phyloP scores from a whole-genome alignment of 257 asterid species.

The Leptodermis oblonga region DNA sequence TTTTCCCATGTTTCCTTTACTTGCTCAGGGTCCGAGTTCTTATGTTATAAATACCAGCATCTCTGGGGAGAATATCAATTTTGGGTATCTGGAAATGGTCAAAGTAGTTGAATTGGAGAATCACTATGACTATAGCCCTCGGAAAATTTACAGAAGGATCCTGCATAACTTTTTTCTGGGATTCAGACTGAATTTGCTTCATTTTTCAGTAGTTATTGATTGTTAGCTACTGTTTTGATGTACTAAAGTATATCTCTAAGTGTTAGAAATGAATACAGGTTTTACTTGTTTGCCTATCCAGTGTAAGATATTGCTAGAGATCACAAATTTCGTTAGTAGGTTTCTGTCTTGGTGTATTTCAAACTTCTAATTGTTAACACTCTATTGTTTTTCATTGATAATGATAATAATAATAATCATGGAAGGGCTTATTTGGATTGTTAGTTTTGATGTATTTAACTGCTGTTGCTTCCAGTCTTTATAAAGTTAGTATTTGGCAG shows the following conservation, averaged over 20 bases:
- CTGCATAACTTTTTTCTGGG: too few species aligned
- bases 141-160: not conserved
- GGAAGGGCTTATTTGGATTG: not conserved
- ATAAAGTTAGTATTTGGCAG: not conserved
- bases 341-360: not conserved
- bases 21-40: not conserved
- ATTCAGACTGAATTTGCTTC: not conserved
- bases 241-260: not conserved
- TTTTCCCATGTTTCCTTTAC: not conserved
- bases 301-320: not conserved
- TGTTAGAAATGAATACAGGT: not conserved
- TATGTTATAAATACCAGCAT: not conserved
- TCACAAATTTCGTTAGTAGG: not conserved
- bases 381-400: not conserved
- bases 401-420: not conserved
- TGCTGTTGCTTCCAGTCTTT: not conserved
- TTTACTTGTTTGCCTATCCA: not conserved
- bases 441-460: not conserved
- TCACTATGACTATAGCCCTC: not conserved
- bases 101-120: not conserved
- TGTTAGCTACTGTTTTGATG: not conserved
- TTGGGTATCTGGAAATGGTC: not conserved
- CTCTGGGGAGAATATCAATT: not conserved
- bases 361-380: not conserved
- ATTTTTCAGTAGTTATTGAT: not conserved